These are phyloP conservation scores for Camellia sinensis DNA, from an alignment of 148 eudicot genomes.

Conservation along the genomic window DNA sequence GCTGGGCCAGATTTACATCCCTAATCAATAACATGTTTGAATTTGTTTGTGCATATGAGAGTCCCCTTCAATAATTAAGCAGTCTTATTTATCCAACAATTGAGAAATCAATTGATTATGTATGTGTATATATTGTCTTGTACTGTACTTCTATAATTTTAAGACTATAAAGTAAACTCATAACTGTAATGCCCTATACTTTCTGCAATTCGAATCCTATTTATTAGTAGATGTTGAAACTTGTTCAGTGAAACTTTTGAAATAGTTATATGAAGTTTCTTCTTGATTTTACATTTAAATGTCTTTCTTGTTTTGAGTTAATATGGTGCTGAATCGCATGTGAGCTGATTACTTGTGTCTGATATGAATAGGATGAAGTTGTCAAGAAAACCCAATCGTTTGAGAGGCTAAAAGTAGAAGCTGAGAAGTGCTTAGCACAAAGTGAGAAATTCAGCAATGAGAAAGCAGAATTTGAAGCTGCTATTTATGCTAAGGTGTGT, in stretches of 20 bases:
- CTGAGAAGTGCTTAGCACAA: constrained; percentile 72
- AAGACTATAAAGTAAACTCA: too few species aligned
- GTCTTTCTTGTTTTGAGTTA: constrained; percentile 4
- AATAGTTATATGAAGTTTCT: background rate
- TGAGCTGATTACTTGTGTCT: constrained; percentile 9
- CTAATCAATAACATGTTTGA: background rate
- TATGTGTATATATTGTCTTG: background rate
- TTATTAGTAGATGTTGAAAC: background rate
- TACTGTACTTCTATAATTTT: background rate
- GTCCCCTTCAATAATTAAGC: background rate
- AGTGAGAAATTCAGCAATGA: constrained; percentile 71
- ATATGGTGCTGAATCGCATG: background rate
- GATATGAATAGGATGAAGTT: constrained; percentile 69
- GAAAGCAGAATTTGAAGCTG: constrained; percentile 71
- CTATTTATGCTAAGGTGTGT: constrained; percentile 69
- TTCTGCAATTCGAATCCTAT: background rate
- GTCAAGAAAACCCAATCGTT: constrained; percentile 61
- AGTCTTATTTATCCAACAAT: background rate
- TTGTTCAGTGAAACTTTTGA: background rate
- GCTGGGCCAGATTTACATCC: too few species aligned
- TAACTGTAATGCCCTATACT: background rate
- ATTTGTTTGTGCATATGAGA: background rate
- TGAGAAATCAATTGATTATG: background rate
- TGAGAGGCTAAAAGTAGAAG: constrained; percentile 69
- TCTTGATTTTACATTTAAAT: background rate